phyloP scores from a whole-genome alignment of 2,329 filamentous ascomycete species.

The Seiridium cupressi region DNA sequence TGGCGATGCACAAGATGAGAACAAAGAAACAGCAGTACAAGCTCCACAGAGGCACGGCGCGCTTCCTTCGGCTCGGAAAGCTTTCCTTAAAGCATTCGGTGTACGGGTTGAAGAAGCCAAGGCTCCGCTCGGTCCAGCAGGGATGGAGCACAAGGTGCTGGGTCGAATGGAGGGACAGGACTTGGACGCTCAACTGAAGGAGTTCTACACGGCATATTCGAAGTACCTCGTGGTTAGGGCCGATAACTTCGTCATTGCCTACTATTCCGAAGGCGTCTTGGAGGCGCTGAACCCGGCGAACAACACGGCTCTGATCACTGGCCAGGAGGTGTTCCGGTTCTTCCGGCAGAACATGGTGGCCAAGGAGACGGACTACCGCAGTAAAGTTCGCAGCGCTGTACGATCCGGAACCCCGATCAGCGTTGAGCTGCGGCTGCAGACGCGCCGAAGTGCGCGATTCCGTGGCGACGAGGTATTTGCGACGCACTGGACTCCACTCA shows the following conservation, averaged over 20 bases:
- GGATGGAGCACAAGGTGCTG: slow-evolving; percentile 22
- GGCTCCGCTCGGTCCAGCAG: slow-evolving; percentile 9
- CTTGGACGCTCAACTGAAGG: slow-evolving; percentile 23
- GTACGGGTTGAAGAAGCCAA: slow-evolving; percentile 2
- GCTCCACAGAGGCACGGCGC: background rate
- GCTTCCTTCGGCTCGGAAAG: background rate
- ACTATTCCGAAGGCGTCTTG: slow-evolving; percentile 23
- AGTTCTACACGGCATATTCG: slow-evolving; percentile 26
- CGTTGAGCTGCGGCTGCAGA: slow-evolving; percentile 23
- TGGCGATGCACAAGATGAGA: slow-evolving; percentile 16
- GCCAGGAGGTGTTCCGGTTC: slow-evolving; percentile 24
- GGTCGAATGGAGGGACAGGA: slow-evolving; percentile 23
- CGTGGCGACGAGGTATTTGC: slow-evolving; percentile 21
- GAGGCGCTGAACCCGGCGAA: slow-evolving; percentile 21
- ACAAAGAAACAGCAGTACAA: background rate
- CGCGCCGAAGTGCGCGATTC: slow-evolving; percentile 21
- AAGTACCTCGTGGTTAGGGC: slow-evolving; percentile 23
- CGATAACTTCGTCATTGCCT: slow-evolving; percentile 20
- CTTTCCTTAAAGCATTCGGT: slow-evolving; percentile 7
- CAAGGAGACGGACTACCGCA: slow-evolving; percentile 20
- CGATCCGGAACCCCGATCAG: slow-evolving; percentile 29
- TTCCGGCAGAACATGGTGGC: slow-evolving; percentile 22
- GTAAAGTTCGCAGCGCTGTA: slow-evolving; percentile 13
- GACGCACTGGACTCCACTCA: slow-evolving; percentile 21
- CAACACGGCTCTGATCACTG: slow-evolving; percentile 17